Conservation (phyloP, 305 asterid genomes). For the Fraxinus paxiana region DNA sequence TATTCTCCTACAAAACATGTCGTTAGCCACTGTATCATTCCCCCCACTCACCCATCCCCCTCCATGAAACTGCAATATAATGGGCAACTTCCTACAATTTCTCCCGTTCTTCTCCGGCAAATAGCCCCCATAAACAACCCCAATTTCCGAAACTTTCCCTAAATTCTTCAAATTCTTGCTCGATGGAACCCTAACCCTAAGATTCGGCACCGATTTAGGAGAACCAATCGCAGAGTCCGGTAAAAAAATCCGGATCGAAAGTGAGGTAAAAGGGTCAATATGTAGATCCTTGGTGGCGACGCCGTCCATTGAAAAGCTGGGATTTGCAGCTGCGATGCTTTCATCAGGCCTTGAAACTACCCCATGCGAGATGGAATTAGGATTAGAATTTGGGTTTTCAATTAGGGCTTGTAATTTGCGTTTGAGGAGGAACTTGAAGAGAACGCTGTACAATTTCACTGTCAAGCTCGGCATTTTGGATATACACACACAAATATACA, state of each 20-base stretch:
- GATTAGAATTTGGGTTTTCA: conserved; percentile 24
- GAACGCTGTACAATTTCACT: conserved; percentile 56
- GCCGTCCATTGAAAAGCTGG: conserved; percentile 54
- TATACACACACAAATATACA: conserved; percentile 22
- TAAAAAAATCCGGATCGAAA: conserved; percentile 65
- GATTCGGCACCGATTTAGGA: conserved; percentile 35
- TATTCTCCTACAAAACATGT: conserved; percentile 61
- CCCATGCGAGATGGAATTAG: conserved; percentile 28
- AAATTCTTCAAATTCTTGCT: conserved; percentile 14
- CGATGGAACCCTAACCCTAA: conserved; percentile 28
- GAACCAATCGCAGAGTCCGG: conserved; percentile 52
- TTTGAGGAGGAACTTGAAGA: conserved; percentile 61
- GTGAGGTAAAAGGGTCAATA: conserved; percentile 54
- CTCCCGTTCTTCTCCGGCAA: conserved; percentile 43
- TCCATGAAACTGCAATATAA: conserved; percentile 80
- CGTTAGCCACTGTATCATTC: conserved; percentile 56
- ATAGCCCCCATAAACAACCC: conserved; percentile 60
- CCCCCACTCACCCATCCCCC: conserved; percentile 85
- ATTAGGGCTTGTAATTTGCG: conserved; percentile 45
- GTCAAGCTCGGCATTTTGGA: conserved; percentile 60
- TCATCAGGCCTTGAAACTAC: conserved; percentile 63
- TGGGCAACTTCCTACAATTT: conserved; percentile 59
- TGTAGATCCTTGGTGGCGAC: conserved; percentile 82
- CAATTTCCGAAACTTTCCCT: conserved; percentile 22
- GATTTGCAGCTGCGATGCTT: conserved; percentile 48